These are phyloP conservation scores for Podospora didyma DNA, from an alignment of 495 filamentous ascomycete species.

Conservation along the genomic window DNA sequence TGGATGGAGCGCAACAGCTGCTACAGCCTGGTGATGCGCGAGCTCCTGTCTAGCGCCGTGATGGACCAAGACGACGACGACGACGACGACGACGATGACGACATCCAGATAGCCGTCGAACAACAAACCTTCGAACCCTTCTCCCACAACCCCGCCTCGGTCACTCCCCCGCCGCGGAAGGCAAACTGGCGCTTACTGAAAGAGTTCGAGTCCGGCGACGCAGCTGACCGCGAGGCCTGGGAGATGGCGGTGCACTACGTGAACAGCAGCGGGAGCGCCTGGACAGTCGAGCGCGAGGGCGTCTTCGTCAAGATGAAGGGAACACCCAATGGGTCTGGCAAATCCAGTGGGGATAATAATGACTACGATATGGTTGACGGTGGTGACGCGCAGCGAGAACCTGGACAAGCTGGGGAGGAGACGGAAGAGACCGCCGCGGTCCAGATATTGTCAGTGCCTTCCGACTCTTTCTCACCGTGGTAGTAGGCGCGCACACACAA, in stretches of 20 bases:
- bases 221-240: conserved; percentile 40
- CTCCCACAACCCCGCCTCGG: background rate
- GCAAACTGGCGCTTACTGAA: conserved; percentile 35
- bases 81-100: background rate
- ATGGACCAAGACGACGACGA: background rate
- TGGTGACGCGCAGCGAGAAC: too few species aligned
- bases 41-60: conserved; percentile 23
- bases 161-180: background rate
- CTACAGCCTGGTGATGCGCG: conserved; percentile 36
- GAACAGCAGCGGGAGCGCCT: conserved; percentile 22
- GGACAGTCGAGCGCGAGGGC: conserved; percentile 37
- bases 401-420: too few species aligned
- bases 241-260: conserved; percentile 37
- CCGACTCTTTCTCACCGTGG: too few species aligned
- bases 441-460: too few species aligned
- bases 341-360: too few species aligned
- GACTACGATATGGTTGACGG: too few species aligned
- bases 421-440: too few species aligned
- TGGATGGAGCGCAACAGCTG: conserved; percentile 45
- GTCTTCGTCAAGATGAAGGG: conserved; percentile 26
- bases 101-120: too few species aligned
- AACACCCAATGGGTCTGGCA: too few species aligned
- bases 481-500: too few species aligned
- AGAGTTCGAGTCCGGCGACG: conserved; percentile 42
- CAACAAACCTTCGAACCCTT: background rate